Base-by-base conservation (phyloP, 192 early-diverging fungal species). In the Funneliformis mosseae region DNA sequence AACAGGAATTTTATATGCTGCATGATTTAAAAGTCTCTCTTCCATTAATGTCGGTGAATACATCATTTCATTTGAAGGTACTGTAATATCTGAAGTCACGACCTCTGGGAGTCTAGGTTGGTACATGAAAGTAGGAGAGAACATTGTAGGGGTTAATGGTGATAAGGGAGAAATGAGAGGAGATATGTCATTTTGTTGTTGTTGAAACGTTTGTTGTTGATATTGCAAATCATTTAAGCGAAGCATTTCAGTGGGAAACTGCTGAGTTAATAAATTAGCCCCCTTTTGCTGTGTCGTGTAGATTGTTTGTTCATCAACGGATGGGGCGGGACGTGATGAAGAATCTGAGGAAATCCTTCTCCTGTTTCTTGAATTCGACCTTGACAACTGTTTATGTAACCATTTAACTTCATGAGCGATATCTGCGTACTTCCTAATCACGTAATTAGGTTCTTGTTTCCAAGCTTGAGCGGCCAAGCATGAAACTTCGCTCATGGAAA, bases 371-470 rank as follows among this genome's bases (percentile, higher is more conserved):
- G 68, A 70, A 70, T 41, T 41, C 21, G 68, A 70, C 68, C 39
- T 70, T 48, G 77, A 79, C 18, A 79, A 69, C 39, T 68, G 62
- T 39, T 63, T 46, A 68, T 79, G 77, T 41, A 79, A 28, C 48
- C 48, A 63, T 69, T 79, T 61, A 48, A 79, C 77, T n/a, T 79
- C 77, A 28, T 55, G 62, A 18, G 77, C 77, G 21, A 79, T 79
- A 38, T 79, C 66, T 25, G 38, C 64, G 38, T 79, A 79, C 10
- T 79, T 42, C 10, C 66, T 33, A 33, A 79, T 69, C 14, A 79
- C 77, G n/a, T 79, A 41, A 69, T 79, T 55, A 8, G 77, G 77
- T 38, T 79, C 77, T 68, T 68, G 55, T 68, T 79, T 79, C 77
- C 77, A 79, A 14, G 64, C 74, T 42, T 50, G 60, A 63, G 77